Evolutionary conservation across 179 eudicot genomes (phyloP).

Genomic region (Nepenthes alata): DNA sequence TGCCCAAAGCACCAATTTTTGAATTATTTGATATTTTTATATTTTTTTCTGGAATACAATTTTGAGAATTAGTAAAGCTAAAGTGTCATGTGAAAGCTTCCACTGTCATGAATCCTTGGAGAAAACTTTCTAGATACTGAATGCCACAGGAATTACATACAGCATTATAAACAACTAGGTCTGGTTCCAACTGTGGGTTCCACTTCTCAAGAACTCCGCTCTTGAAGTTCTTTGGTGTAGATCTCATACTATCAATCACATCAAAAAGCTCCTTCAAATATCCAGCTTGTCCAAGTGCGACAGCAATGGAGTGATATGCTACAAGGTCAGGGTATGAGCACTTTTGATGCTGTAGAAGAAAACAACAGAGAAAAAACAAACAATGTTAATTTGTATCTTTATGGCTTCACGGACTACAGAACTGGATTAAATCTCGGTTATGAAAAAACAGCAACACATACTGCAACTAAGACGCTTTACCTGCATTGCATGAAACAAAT

Average conservation of each 20-base stretch:
- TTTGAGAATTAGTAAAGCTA: background rate
- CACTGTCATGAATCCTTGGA: background rate
- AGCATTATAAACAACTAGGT: constrained; percentile 68
- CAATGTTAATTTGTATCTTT: background rate
- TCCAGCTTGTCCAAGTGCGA: constrained; percentile 97
- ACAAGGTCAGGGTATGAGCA: constrained; percentile 79
- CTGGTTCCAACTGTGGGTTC: constrained; percentile 83
- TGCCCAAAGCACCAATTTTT: background rate
- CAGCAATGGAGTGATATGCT: constrained; percentile 72
- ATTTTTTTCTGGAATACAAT: background rate
- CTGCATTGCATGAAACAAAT: constrained; percentile 67
- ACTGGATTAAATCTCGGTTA: background rate
- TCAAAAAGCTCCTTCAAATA: constrained; percentile 84
- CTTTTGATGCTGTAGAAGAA: constrained; percentile 43
- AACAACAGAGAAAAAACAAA: background rate
- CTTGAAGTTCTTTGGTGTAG: constrained; percentile 60
- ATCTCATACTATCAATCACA: constrained; percentile 78
- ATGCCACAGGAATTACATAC: constrained; percentile 31
- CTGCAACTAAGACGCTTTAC: constrained; percentile 19
- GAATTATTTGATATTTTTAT: background rate
- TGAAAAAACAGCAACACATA: background rate
- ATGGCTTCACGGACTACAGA: background rate
- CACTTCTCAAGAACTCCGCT: constrained; percentile 40
- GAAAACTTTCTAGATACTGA: background rate
- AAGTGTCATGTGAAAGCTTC: background rate